Evolutionary conservation across 2,329 filamentous ascomycete species (phyloP), one percentile per base, ranked within the genome.

Genomic region (Blastomyces gilchristii): DNA sequence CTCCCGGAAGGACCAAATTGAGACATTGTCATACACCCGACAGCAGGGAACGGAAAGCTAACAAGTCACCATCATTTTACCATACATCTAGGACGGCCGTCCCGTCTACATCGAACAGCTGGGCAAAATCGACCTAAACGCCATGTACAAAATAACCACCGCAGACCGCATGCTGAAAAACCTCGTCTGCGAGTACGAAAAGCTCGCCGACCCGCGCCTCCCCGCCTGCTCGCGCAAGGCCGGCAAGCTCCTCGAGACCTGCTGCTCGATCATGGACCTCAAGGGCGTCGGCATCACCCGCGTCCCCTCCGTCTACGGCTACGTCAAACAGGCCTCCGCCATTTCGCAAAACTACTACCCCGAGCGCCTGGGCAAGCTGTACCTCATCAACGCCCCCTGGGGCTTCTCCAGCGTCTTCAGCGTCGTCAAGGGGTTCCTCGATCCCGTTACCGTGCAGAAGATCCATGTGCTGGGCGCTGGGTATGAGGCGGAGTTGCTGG

Each of bases 341-440:
- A 90, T 99, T 79, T 96, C 90, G 68, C 94, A 97, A 80, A 96
- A 97, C 84, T 96, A 97, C 85, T 99, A 99, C 80, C 94, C 94
- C 8, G 94, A 99, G 83, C 90, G 94, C 64, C 83, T 99, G 64
- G 94, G 94, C 72, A 92, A 91, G 79, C 83, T 99, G 74, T 99
- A 96, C 83, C 81, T 99, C 71, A 97, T 99, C 86, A 99, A 99
- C 79, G 90, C 93, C 2, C 91, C 91, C 25, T 97, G 92, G 92
- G 92, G 92, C 34, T 97, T 97, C 83, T 87, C 87, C 66, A 83
- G 84, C 69, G 89, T 91, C 67, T 99, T 94, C 83, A 83, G 80
- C 74, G 83, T 95, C 63, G 85, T 97, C 77, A 97, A 95, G 83
- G 86, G 87, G 68, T 97, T 94, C 85, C 84, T 99, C 71, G 94